A percentile compares a stretch with the other conserved stretches of the same genome.
Conservation (phyloP, 768 basidiomycete species). For the Leccinellum rugosiceps region DNA sequence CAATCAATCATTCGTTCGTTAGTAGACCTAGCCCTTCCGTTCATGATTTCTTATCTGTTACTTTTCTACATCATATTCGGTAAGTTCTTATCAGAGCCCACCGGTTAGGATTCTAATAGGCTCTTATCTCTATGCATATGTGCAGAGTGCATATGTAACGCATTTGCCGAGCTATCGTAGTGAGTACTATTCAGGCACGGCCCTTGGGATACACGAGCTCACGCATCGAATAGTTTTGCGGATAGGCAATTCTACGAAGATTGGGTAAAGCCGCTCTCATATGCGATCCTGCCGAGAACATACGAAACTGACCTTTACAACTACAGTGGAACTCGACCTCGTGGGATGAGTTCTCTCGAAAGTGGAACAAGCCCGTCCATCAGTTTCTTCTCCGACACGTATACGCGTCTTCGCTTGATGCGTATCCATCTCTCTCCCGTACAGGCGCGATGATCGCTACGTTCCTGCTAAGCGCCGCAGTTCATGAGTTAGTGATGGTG, state of each 20-base stretch:
- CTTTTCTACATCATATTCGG: conserved; percentile 86
- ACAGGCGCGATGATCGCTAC: conserved; percentile 88
- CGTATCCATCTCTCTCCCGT: conserved; percentile 66
- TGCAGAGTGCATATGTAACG: conserved; percentile 93
- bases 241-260: conserved; percentile 98
- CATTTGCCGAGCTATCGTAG: conserved; percentile 90
- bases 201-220: background rate
- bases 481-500: conserved; percentile 95
- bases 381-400: conserved; percentile 93
- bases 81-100: conserved; percentile 24
- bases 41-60: conserved; percentile 89
- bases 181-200: conserved; percentile 35
- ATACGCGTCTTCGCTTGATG: conserved; percentile 82
- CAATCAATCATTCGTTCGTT: conserved; percentile 74
- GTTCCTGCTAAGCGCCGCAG: conserved; percentile 85
- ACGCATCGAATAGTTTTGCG: conserved; percentile 63
- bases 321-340: conserved; percentile 93
- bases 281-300: background rate
- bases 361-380: conserved; percentile 98
- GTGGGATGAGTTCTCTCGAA: conserved; percentile 96
- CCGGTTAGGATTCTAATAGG: background rate
- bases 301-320: background rate
- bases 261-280: conserved; percentile 55
- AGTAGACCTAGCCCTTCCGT: conserved; percentile 86
- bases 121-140: too few relatives aligned